phyloP scores from a whole-genome alignment of 2,329 filamentous ascomycete species.

The Fusarium sarcochroum region DNA sequence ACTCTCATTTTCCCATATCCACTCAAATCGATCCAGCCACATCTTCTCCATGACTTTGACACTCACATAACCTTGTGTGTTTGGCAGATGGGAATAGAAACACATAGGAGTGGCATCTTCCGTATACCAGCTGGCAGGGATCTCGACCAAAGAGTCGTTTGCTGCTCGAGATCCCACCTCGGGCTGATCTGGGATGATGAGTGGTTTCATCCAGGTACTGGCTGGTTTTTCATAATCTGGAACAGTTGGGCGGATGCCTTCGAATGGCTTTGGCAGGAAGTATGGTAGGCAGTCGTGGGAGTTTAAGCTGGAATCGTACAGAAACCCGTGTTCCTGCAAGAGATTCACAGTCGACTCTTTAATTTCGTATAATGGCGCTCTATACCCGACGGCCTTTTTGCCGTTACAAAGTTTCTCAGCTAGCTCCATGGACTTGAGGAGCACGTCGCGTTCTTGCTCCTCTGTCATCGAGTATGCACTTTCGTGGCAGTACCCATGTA shows the following conservation, averaged over 20 bases:
- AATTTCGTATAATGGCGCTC: neutral
- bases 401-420: neutral
- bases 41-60: neutral
- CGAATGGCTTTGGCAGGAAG: neutral
- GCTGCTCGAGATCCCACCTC: accelerated
- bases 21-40: neutral
- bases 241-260: neutral
- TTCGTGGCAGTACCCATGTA: neutral
- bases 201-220: neutral
- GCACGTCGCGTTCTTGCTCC: neutral
- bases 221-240: neutral
- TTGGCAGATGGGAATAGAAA: neutral
- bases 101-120: conserved; percentile 4
- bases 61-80: conserved; percentile 2
- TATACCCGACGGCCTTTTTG: neutral
- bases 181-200: accelerated
- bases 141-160: accelerated
- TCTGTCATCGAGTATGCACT: neutral
- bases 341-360: neutral
- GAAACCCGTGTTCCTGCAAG: neutral
- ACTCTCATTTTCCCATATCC: conserved; percentile 4
- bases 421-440: neutral
- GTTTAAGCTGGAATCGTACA: neutral
- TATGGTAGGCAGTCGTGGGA: neutral
- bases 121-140: conserved; percentile 5